phyloP scores from a whole-genome alignment of 208 protist genomes.

The Trypanosoma conorhini region DNA sequence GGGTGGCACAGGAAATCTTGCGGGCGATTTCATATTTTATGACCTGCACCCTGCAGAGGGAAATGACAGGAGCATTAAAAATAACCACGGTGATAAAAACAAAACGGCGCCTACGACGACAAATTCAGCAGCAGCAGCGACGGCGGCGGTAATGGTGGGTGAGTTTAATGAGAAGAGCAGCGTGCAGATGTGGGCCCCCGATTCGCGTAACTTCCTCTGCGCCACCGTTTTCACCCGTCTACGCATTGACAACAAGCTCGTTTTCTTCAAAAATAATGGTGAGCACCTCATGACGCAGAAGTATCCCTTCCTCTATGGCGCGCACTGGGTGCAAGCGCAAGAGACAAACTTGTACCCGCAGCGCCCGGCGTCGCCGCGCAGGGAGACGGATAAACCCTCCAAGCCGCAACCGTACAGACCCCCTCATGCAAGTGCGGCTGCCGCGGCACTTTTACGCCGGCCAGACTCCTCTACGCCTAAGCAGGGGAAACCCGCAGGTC shows the following conservation, averaged over 20 bases:
- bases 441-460: conserved; percentile 59
- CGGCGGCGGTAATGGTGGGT: conserved; percentile 46
- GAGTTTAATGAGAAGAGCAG: conserved; percentile 89
- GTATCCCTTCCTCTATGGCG: conserved; percentile 76
- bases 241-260: conserved; percentile 85
- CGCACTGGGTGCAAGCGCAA: conserved; percentile 69
- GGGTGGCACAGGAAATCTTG: conserved; percentile 87
- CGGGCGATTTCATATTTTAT: conserved; percentile 83
- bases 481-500: conserved; percentile 61
- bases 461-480: conserved; percentile 45
- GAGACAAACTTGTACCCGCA: conserved; percentile 34
- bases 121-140: background rate
- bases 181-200: conserved; percentile 76
- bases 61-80: background rate
- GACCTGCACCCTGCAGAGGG: conserved; percentile 16
- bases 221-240: conserved; percentile 81
- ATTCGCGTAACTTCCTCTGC: conserved; percentile 84
- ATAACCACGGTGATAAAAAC: conserved; percentile 10
- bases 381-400: conserved; percentile 33
- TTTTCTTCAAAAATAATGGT: conserved; percentile 77
- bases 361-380: conserved; percentile 50
- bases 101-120: background rate
- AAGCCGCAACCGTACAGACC: conserved; percentile 82
- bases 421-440: conserved; percentile 54
- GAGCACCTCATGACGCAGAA: conserved; percentile 68